Evolutionary conservation across 2,329 filamentous ascomycete species (phyloP), one percentile per base, ranked within the genome.

Genomic region (Trichoderma sp.): DNA sequence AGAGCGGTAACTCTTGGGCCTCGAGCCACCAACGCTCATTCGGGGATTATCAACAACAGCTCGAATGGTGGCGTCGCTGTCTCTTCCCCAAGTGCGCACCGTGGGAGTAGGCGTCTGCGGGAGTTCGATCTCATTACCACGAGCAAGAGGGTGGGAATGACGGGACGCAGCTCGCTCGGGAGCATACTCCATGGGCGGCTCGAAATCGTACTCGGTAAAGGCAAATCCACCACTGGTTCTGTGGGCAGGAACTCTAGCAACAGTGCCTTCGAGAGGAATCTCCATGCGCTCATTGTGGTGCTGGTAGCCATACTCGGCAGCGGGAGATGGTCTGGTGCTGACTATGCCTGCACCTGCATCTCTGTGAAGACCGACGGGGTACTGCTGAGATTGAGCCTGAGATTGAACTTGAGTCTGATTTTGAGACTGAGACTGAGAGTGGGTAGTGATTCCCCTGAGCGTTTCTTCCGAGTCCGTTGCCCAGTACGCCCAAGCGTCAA

Each of bases 401-500:
- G 15, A 15, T 8, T 28, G 53, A 24, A 21, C 18, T 21, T 61
- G 57, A 30, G 14, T 21, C 57, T 61, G 57, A 11, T n/a, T 5
- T 5, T 62, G 58, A 3, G n/a, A 4, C 32, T 34, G 43, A 11
- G 28, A 18, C 34, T 60, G 61, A 1, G 24, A 21, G 6, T 36
- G 56, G 14, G 47, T 21, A 2, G 60, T 34, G 21, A 36, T 36
- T 24, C 47, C 63, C 1, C 14, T 18, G 12, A 58, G 65, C 6
- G 64, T 71, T 11, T 58, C 65, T 24, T 72, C 70, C 11, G 70
- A 72, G 43, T 68, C 64, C 26, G 71, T 65, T 26, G 65, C 66
- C 71, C 71, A 72, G 51, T 72, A 65, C 4, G 67, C 58, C 71
- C 71, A 72, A 7, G 71, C 34, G 12, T 72, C 71, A 43, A 64